Evolutionary conservation across 148 eudicot genomes (phyloP), one percentile per base, ranked within the genome.

Genomic region (Rhododendron vialii): DNA sequence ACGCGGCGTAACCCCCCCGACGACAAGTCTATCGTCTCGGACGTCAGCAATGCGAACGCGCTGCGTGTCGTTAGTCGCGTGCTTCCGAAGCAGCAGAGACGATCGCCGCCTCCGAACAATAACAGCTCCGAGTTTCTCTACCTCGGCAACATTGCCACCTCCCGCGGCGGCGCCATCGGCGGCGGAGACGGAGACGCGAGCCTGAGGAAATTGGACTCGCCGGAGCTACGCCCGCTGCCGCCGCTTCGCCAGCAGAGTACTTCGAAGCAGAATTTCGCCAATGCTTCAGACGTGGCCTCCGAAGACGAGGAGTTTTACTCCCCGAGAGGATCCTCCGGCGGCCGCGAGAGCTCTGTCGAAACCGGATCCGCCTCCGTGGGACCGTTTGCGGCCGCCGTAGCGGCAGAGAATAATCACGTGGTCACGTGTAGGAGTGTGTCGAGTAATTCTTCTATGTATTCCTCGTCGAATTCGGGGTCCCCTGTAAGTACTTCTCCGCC

Each of bases 211-310:
- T 10, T 92, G 48, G 96, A 93, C 67, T 96, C 99, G 45, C 99
- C 99, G 83, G 99, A 97, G 89, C 98, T 97, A 67, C 96, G 90
- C 13, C 99, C 99, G 10, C 82, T 97, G 73, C 98, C 99, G 35
- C 98, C 98, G 20, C 89, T 97, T 0, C 78, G 63, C 9, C 90
- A 89, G 17, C 92, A 84, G 28, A 86, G 51, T 17, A 59, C 82
- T 0, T 51, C 61, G 2, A 55, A 55, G 17, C 78, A 35, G 50
- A 81, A 63, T 38, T 30, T 35, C n/a, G 47, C 67, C 38, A 89
- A 86, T 82, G 91, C 45, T 41, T 41, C 90, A n/a, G 78, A 77
- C n/a, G 85, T 45, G 17, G 96, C 87, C 36, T 95, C 91, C 4
- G 95, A 93, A 26, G 90, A 90, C 20, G 99, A 95, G 41, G 92